Evolutionary conservation across 768 basidiomycete genomes (phyloP).

Genomic region (Boletus speciosus): DNA sequence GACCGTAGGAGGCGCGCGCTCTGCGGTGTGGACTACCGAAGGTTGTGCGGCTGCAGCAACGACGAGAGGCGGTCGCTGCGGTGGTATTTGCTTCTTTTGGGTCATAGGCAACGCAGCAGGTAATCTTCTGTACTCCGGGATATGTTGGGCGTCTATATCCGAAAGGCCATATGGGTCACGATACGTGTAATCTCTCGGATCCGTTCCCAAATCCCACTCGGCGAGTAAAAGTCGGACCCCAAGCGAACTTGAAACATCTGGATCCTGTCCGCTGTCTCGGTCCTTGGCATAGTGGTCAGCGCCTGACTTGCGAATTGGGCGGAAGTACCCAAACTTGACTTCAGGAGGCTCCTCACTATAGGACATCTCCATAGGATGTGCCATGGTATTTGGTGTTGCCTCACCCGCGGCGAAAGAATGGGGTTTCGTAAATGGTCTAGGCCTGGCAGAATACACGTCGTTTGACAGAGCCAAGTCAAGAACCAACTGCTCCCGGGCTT

Average conservation of each 20-base stretch:
- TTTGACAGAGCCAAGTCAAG: conserved; percentile 60
- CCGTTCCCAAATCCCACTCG: conserved; percentile 61
- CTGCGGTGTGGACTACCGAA: conserved; percentile 9
- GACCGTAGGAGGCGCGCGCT: neutral
- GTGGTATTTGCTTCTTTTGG: conserved; percentile 22
- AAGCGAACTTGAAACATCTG: conserved; percentile 35
- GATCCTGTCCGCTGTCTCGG: conserved; percentile 11
- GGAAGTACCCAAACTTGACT: conserved; percentile 60
- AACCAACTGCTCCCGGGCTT: conserved; percentile 58
- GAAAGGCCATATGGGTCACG: conserved; percentile 50
- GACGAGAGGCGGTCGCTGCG: conserved; percentile 40
- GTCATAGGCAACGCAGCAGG: neutral
- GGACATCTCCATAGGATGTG: conserved; percentile 40
- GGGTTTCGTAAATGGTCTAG: conserved; percentile 31
- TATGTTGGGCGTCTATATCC: conserved; percentile 15
- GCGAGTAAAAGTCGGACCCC: conserved; percentile 63
- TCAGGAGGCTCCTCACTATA: conserved; percentile 54
- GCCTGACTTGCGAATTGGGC: conserved; percentile 39
- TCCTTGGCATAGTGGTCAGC: conserved; percentile 27
- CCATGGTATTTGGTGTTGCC: conserved; percentile 6
- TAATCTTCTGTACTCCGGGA: conserved; percentile 13
- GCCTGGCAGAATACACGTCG: conserved; percentile 50
- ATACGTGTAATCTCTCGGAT: conserved; percentile 50
- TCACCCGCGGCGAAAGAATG: neutral
- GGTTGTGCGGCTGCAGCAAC: conserved; percentile 29